Evolutionary conservation across 805 yeast genomes (phyloP).

Genomic region (Novakomyces olei): DNA sequence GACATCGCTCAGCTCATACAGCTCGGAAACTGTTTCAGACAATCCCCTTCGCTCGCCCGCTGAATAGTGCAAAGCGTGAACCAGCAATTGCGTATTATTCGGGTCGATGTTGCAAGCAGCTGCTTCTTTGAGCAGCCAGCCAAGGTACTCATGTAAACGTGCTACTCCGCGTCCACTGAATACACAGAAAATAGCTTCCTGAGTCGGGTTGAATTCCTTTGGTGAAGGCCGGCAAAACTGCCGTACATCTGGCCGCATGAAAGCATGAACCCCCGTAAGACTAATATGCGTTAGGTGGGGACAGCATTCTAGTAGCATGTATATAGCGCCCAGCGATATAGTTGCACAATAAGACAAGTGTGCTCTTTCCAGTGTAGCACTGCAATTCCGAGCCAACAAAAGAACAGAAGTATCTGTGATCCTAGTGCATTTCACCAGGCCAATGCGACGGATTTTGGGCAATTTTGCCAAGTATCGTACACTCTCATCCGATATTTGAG

Average conservation of each 20-base stretch:
- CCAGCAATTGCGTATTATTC: too few species aligned
- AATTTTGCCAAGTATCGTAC: conserved; percentile 53
- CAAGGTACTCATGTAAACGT: too few species aligned
- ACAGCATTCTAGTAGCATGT: conserved; percentile 25
- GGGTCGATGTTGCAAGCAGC: too few species aligned
- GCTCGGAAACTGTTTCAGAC: too few species aligned
- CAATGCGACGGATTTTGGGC: conserved; percentile 70
- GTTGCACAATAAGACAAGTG: conserved; percentile 83
- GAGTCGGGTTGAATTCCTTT: conserved; percentile 69
- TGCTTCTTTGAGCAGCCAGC: too few species aligned
- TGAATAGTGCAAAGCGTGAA: too few species aligned
- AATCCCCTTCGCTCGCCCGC: too few species aligned
- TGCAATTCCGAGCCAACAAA: conserved; percentile 35
- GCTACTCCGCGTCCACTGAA: conserved; percentile 88
- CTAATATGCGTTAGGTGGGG: conserved; percentile 77
- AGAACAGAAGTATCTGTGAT: conserved; percentile 65
- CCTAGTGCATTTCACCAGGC: conserved; percentile 73
- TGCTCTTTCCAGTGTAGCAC: conserved; percentile 72
- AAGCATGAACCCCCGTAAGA: conserved; percentile 78
- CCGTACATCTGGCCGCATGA: conserved; percentile 64
- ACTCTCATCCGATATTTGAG: conserved; percentile 66
- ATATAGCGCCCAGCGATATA: conserved; percentile 19
- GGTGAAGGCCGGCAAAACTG: conserved; percentile 84
- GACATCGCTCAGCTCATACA: too few species aligned
- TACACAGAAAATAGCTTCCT: conserved; percentile 71